Conservation (phyloP, 257 asterid genomes). For the Solanum arcanum region DNA sequence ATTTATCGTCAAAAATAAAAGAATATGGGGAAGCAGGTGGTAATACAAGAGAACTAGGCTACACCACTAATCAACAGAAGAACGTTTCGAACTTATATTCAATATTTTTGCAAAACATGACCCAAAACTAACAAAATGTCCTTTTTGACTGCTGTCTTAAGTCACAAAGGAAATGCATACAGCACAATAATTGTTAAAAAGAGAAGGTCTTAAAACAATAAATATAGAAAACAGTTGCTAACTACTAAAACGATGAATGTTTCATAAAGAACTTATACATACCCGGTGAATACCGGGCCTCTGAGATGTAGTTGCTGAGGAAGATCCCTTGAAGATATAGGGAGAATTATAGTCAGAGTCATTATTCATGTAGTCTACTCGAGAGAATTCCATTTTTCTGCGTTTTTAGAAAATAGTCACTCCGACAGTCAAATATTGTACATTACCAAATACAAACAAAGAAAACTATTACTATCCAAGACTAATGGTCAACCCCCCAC, state of each 20-base stretch:
- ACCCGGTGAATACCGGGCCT: not conserved
- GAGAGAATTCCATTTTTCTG: not conserved
- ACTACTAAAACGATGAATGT: not conserved
- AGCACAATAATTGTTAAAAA: not conserved
- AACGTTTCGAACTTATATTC: not conserved
- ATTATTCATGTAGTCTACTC: not conserved
- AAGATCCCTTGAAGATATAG: not conserved
- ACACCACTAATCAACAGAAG: not conserved
- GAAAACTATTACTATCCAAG: not conserved
- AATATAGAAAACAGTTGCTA: not conserved
- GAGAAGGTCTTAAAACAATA: not conserved
- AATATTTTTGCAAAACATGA: not conserved
- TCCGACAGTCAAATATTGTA: not conserved
- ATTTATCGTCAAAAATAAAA: not conserved
- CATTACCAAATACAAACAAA: not conserved
- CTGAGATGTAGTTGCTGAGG: not conserved
- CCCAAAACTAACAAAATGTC: not conserved
- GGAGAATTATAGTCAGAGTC: not conserved
- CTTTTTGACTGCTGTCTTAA: not conserved
- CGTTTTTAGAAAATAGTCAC: not conserved
- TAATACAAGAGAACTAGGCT: not conserved
- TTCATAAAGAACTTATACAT: not conserved
- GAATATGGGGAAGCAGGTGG: not conserved
- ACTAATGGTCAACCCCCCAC: not conserved
- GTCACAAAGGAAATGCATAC: not conserved